These are phyloP conservation scores for Calendula officinalis DNA, from an alignment of 129 eudicot genomes.

Conservation along the genomic window DNA sequence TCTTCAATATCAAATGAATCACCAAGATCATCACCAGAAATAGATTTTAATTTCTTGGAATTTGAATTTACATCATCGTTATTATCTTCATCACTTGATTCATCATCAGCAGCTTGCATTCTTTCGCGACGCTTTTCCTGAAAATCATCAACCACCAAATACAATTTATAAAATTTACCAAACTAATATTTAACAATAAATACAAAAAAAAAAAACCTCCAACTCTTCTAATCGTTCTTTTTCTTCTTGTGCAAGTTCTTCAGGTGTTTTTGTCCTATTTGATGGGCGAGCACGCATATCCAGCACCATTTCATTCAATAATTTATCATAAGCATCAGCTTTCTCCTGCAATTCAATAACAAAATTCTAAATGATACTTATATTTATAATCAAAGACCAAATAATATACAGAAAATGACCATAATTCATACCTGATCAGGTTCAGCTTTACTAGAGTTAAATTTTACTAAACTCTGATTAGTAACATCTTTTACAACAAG, in stretches of 20 bases:
- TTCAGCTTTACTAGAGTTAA: constrained; percentile 32
- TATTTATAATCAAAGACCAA: constrained; percentile 3
- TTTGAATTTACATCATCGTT: constrained; percentile 40
- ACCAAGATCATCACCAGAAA: constrained; percentile 98
- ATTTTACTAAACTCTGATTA: constrained; percentile 26
- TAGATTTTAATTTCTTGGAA: constrained; percentile 38
- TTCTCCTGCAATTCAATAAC: constrained; percentile 54
- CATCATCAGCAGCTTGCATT: constrained; percentile 81
- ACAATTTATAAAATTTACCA: constrained; percentile 6
- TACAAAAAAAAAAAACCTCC: constrained; percentile 55
- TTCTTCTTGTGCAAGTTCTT: constrained; percentile 97
- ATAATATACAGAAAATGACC: not conserved
- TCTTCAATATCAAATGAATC: constrained; percentile 68
- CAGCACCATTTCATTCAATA: constrained; percentile 70
- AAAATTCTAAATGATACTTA: constrained; percentile 4
- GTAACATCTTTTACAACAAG: constrained; percentile 59
- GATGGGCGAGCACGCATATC: constrained; percentile 95
- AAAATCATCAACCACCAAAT: constrained; percentile 22
- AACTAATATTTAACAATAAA: not conserved
- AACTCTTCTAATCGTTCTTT: constrained; percentile 72
- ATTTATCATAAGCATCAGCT: constrained; percentile 84
- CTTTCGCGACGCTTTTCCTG: constrained; percentile 84
- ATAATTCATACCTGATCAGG: constrained; percentile 48
- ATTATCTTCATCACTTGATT: constrained; percentile 66
- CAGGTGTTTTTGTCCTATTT: constrained; percentile 86